A percentile compares a stretch with the other conserved stretches of the same genome.
Evolutionary conservation across 2,329 filamentous ascomycete genomes (phyloP).

Genomic region (Penicillium vulpinum): DNA sequence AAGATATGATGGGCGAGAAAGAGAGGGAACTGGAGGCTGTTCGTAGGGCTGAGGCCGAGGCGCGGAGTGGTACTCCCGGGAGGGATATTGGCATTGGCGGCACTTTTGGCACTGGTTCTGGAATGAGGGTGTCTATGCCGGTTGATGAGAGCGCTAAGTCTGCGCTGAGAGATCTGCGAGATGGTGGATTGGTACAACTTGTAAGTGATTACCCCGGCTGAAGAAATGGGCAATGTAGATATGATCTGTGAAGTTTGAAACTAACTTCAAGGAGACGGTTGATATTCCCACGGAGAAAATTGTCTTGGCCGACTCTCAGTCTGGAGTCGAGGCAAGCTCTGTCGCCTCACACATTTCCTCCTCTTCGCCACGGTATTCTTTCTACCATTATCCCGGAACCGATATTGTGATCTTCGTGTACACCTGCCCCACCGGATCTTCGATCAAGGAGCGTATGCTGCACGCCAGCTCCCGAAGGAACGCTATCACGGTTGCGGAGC

Average conservation of each 20-base stretch:
- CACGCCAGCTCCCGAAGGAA: constrained; percentile 60
- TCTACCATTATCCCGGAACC: constrained; percentile 57
- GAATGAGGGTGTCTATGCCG: constrained; percentile 51
- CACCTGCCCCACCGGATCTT: constrained; percentile 61
- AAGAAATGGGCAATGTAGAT: neutral
- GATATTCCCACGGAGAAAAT: constrained; percentile 55
- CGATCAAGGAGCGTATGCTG: constrained; percentile 66
- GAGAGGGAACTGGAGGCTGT: constrained; percentile 60
- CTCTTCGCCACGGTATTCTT: constrained; percentile 60
- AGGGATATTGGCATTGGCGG: constrained; percentile 51
- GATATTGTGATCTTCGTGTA: constrained; percentile 61
- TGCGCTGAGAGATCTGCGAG: constrained; percentile 48
- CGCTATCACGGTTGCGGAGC: constrained; percentile 56
- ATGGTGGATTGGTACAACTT: constrained; percentile 51
- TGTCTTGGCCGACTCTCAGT: constrained; percentile 50
- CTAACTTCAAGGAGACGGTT: constrained; percentile 40
- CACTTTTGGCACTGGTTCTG: constrained; percentile 36
- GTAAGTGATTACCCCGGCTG: constrained; percentile 35
- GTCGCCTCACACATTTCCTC: constrained; percentile 52
- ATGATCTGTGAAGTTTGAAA: constrained; percentile 1
- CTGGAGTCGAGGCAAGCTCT: constrained; percentile 44
- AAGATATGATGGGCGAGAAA: constrained; percentile 62
- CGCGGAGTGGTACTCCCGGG: constrained; percentile 53
- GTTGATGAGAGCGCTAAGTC: constrained; percentile 55
- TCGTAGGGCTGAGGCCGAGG: constrained; percentile 59